Conservation (phyloP, 352 stramenopile genomes). For the Pythium dissimile region DNA sequence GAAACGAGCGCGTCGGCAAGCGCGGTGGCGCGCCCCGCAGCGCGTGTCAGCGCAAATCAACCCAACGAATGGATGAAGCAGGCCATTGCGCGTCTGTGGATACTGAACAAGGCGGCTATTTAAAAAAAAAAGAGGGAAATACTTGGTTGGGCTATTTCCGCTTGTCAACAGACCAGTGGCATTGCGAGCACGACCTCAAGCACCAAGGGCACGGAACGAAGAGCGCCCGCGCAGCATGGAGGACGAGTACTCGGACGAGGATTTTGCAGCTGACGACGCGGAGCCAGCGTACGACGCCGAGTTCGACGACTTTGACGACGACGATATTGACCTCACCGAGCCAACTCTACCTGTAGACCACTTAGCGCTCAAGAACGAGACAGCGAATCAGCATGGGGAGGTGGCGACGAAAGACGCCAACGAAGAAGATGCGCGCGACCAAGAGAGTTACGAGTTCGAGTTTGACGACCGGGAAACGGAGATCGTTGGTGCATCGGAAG, state of each 20-base stretch:
- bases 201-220: too few species aligned
- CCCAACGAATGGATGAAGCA: background rate
- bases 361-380: too few species aligned
- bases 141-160: background rate
- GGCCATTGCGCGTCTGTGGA: background rate
- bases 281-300: constrained; percentile 24
- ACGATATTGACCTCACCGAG: background rate
- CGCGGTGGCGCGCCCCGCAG: background rate
- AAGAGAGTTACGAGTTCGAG: constrained; percentile 13
- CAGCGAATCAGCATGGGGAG: too few species aligned
- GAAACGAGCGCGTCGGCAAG: background rate
- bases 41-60: background rate
- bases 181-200: too few species aligned
- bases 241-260: constrained; percentile 53
- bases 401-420: background rate
- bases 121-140: background rate
- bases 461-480: constrained; percentile 6
- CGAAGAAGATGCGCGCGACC: background rate
- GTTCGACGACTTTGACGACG: constrained; percentile 18
- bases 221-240: constrained; percentile 22
- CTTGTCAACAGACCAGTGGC: too few species aligned
- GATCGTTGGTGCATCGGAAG: too few species aligned
- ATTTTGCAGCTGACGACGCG: constrained; percentile 33
- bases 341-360: too few species aligned
- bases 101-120: background rate